Evolutionary conservation across 192 early-diverging fungal genomes (phyloP), one percentile per base, ranked within the genome.

Genomic region (Coemansia sp.): DNA sequence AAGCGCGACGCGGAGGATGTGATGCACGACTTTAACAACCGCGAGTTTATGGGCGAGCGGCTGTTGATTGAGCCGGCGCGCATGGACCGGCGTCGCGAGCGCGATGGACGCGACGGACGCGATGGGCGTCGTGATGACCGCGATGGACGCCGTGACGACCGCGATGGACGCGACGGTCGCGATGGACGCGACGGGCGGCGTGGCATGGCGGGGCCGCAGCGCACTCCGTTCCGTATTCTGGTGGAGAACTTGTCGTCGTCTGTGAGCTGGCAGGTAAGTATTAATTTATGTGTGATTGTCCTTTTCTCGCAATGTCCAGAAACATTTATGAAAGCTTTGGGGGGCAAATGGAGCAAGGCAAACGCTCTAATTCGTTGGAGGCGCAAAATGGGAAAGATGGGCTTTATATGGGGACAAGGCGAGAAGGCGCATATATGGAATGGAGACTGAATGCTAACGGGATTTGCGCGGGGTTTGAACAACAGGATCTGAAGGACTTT

Each of bases 401-500:
- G 14, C n/a, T n/a, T n/a, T n/a, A n/a, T n/a, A 25, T 20, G 50
- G 9, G 47, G 46, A 47, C 47, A 19, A 14, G 20, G 47, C 47
- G 47, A 11, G 21, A 21, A 55, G 25, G 25, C 53, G 31, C 31
- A 34, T 34, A 34, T 51, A 51, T n/a, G 49, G 49, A 51, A 19
- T 19, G 19, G n/a, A 51, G 23, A 52, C 50, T 52, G 25, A 52
- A 52, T 25, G 25, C 14, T 25, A 25, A 48, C 14, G 46, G 46
- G 50, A 48, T 48, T 48, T 48, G 46, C 46, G 46, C 31, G 31
- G 31, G 49, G 14, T 44, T 15, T n/a, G 38, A 44, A 20, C 20
- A 51, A 68, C 83, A 96, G 93, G 94, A 94, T 83, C 85, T 98
- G 81, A 98, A 98, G 84, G 95, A 97, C 71, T 82, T 93, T 65